Base-by-base conservation (phyloP, 192 early-diverging fungal species). In the Backusella liffmaniae region DNA sequence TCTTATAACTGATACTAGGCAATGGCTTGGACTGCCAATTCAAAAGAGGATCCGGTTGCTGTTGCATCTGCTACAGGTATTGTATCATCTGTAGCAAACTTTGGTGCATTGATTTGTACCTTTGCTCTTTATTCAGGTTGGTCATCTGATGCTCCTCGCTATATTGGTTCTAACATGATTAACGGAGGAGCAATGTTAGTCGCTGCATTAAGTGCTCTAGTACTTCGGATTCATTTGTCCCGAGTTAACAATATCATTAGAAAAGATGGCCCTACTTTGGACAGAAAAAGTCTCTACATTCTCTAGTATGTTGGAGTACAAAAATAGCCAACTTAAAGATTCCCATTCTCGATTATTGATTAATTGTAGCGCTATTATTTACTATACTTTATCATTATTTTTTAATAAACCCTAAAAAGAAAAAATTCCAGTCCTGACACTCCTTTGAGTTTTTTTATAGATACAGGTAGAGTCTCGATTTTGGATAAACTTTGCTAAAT, bases 1-100 rank as follows among this genome's bases (percentile, higher is more conserved):
- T 37, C 15, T 36, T 10, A 34, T 39, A 21, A 68, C 23, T 21
- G 37, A 21, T 37, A 21, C 10, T 66, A 80, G 79, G 77, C 72
- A 23, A 81, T 81, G 79, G 75, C 79, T 23, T 81, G 79, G 79
- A 81, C 79, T 23, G 79, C 79, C 16, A 81, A 81, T 51, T 81
- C 74, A 13, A 81, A 81, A 44, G 72, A 81, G 66, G 79, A 68
- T 26, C 71, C 76, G 2, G 72, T 77, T 5, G 66, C 79, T 2
- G 66, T 81, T 41, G 79, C 79, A 32, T 74, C 79, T 30, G 79
- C 79, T 32, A 81, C 79, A 13, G 79, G 79, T 21, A 81, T 81
- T 51, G 79, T 81, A 10, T 81, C 79, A 0, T 81, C 79, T 1
- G 41, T 81, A 59, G 79, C 75, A 15, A 81, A 81, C 42, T 76